Conservation (phyloP, 2,329 filamentous ascomycete species). For the Aspergillus sp. region DNA sequence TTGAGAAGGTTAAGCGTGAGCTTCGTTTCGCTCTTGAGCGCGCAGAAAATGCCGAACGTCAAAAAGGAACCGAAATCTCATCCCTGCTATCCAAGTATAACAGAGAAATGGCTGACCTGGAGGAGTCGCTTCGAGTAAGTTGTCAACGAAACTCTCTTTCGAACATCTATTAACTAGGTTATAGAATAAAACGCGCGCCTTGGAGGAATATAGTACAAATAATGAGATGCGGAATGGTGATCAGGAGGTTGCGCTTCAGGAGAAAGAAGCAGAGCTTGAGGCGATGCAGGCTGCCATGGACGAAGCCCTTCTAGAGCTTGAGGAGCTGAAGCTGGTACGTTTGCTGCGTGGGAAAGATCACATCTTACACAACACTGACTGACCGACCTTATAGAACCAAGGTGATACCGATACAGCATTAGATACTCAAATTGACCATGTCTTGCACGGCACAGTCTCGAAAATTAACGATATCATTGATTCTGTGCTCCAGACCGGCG, state of each 20-base stretch:
- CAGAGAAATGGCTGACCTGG: constrained; percentile 92
- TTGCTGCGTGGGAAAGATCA: background rate
- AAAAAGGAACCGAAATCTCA: constrained; percentile 92
- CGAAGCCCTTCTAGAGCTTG: constrained; percentile 87
- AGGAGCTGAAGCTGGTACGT: constrained; percentile 69
- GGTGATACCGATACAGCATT: constrained; percentile 76
- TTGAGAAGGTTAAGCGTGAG: constrained; percentile 93
- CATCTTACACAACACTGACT: background rate
- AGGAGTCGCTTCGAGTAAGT: constrained; percentile 72
- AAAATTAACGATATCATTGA: constrained; percentile 99
- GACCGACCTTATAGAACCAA: constrained; percentile 52
- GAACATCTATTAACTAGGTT: constrained; percentile 7
- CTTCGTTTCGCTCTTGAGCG: constrained; percentile 87
- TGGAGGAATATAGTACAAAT: constrained; percentile 80
- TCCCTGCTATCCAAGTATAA: constrained; percentile 95
- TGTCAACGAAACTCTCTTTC: background rate
- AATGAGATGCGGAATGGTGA: constrained; percentile 79
- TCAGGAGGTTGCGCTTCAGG: constrained; percentile 78
- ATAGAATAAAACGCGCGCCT: constrained; percentile 79
- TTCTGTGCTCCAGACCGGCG: constrained; percentile 88
- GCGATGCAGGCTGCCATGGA: constrained; percentile 99
- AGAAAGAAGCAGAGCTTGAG: constrained; percentile 97
- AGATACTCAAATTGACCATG: constrained; percentile 85
- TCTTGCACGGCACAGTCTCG: constrained; percentile 80
- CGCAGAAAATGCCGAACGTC: constrained; percentile 86